Conservation (phyloP, 345 rosid genomes). For the Ailanthus altissimus region DNA sequence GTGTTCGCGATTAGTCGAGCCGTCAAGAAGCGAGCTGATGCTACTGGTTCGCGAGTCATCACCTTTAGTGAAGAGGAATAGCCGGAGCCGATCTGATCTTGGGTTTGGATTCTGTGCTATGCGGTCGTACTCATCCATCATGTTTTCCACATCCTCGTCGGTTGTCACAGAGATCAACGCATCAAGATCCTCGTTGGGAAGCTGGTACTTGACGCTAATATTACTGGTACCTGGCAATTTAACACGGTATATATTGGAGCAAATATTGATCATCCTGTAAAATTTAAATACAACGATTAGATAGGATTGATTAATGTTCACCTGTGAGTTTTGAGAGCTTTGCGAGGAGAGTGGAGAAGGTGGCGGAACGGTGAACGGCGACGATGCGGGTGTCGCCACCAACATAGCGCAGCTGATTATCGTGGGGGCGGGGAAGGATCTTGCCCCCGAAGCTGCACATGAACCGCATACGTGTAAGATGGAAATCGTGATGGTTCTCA, state of each 20-base stretch:
- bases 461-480: conserved; percentile 56
- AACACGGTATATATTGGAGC: too few species aligned
- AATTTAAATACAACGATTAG: too few species aligned
- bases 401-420: conserved; percentile 86
- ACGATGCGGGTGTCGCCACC: conserved; percentile 98
- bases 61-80: conserved; percentile 65
- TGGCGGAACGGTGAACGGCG: conserved; percentile 66
- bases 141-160: conserved; percentile 94
- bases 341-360: conserved; percentile 56
- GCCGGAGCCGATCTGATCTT: conserved; percentile 76
- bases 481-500: conserved; percentile 51
- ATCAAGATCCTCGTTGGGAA: conserved; percentile 95
- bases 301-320: neutral
- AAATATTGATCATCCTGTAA: too few species aligned
- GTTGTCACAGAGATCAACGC: conserved; percentile 89
- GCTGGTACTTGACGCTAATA: conserved; percentile 84
- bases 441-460: conserved; percentile 98
- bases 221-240: conserved; percentile 48
- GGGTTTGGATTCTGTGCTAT: conserved; percentile 63
- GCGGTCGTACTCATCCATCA: conserved; percentile 98
- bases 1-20: conserved; percentile 76
- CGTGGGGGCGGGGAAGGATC: conserved; percentile 95
- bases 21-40: conserved; percentile 83
- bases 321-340: conserved; percentile 88
- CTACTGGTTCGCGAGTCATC: conserved; percentile 71